Evolutionary conservation across 805 yeast species (phyloP), one percentile per base, ranked within the genome.

Genomic region (Lipomyces starkeyi): DNA sequence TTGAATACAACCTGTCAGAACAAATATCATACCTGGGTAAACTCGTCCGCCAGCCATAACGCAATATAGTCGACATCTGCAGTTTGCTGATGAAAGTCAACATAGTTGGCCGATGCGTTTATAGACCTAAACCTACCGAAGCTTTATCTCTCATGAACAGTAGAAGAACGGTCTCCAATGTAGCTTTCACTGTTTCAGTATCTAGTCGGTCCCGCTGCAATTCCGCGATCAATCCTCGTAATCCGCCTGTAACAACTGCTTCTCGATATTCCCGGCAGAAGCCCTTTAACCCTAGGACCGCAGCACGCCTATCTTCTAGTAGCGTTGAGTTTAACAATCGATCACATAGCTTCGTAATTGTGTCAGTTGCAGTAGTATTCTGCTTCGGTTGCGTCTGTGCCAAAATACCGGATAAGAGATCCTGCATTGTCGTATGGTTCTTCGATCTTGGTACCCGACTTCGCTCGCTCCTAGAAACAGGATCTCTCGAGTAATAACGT

Each of bases 41-140:
- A 81, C 74, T 92, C 98, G 78, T 95, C 99, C 0, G 98, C 92
- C 40, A 95, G 91, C 97, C 98, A 93, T 65, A 93, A 80, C 0
- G 97, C 91, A 72, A 95, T 91, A 74, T 92, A 97, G 76, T 93
- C 98, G 13, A 87, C 85, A 2, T 80, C 72, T 27, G 77, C 75
- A 3, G 81, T 78, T 85, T 61, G 65, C 64, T 55, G 56, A 14
- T n/a, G 9, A 29, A 35, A 53, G 49, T 25, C 17, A 58, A 35
- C 29, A 2, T 11, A 2, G 47, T 58, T 7, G 20, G 17, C 52
- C n/a, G 13, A 25, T 37, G 20, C 5, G 25, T 25, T 27, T 27
- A 20, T 11, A 34, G 17, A 11, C 7, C 37, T 29, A 25, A 25
- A 37, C 57, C 79, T 34, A 71, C 74, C 59, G 80, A 81, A 25